Evolutionary conservation across 345 rosid genomes (phyloP).

Genomic region (Pugionium cornutum): DNA sequence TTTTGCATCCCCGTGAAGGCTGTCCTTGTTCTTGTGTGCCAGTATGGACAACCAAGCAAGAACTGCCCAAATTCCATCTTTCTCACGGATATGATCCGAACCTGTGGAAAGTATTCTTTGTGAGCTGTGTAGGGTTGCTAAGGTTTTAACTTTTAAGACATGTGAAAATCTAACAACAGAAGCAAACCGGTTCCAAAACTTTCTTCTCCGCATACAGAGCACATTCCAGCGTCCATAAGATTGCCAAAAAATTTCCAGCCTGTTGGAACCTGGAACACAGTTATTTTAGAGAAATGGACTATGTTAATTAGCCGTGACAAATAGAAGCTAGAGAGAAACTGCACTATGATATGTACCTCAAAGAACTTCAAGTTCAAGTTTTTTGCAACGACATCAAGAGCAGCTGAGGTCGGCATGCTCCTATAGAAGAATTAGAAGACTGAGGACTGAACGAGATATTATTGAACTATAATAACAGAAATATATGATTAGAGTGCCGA

Average conservation of each 20-base stretch:
- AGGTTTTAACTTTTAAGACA: neutral
- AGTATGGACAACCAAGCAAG: conserved; percentile 74
- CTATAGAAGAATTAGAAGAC: conserved; percentile 36
- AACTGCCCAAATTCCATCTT: conserved; percentile 88
- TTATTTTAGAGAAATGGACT: neutral
- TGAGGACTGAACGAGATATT: neutral
- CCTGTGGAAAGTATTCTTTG: conserved; percentile 45
- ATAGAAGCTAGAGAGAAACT: conserved; percentile 1
- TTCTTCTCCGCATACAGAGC: conserved; percentile 40
- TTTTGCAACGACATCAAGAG: conserved; percentile 78
- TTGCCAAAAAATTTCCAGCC: conserved; percentile 67
- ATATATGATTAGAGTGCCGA: neutral
- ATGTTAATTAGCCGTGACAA: neutral
- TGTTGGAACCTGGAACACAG: conserved; percentile 35
- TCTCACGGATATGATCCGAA: conserved; percentile 45
- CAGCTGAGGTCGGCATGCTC: conserved; percentile 56
- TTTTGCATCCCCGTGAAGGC: conserved; percentile 52
- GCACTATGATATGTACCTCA: conserved; percentile 55
- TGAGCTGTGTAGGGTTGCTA: neutral
- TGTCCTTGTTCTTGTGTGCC: conserved; percentile 47
- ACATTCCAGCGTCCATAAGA: conserved; percentile 91
- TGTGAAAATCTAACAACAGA: neutral
- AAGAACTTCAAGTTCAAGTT: conserved; percentile 73
- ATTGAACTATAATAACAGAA: conserved; percentile 1
- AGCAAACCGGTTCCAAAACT: conserved; percentile 88